Base-by-base conservation (phyloP, 306 rosid genomes). In the Luffa acutangula region DNA sequence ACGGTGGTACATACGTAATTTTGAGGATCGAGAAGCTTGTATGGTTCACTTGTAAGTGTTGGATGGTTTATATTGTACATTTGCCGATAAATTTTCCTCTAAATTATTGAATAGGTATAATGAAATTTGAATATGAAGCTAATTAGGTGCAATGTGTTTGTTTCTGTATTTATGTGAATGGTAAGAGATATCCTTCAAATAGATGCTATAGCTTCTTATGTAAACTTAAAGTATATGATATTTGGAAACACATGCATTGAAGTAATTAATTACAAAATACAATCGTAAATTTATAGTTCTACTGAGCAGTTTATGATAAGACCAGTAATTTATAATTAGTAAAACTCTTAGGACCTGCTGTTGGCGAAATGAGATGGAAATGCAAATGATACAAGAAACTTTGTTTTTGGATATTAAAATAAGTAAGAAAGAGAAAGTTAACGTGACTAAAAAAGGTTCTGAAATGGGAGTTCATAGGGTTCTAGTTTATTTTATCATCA, bases 1-100 rank as follows among this genome's bases (percentile, higher is more conserved):
- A 71, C 93, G 96, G 56, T 92, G 97, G 97, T 92, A 90, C 86
- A 84, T 92, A 70, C 85, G 89, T 84, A 92, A 92, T 83, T 92
- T 87, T 71, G 89, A 85, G 56, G 91, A 88, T 65, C 43, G 20
- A 41, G 85, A 83, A 84, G 91, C 87, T 81, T 76, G 54, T 39
- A 92, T 92, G 97, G 84, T 89, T 71, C 97, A 92, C 85, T 85
- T 92, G 97, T 92, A 85, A 85, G 97, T 89, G 78, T 43, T 79
- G 66, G 46, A 66, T 75, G 86, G n/a, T 80, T 60, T 53, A 39
- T 71, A 21, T 60, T 65, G 48, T 78, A 58, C 80, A 6, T 49
- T 48, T 48, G 20, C 6, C 9, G 6, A 48, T 25, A 72, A 48
- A 45, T 6, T 72, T 72, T 48, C 54, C 5, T 48, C 13, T 45